Evolutionary conservation across 331 rosid species (phyloP), one percentile per base, ranked within the genome.

Genomic region (Quercus lobata): DNA sequence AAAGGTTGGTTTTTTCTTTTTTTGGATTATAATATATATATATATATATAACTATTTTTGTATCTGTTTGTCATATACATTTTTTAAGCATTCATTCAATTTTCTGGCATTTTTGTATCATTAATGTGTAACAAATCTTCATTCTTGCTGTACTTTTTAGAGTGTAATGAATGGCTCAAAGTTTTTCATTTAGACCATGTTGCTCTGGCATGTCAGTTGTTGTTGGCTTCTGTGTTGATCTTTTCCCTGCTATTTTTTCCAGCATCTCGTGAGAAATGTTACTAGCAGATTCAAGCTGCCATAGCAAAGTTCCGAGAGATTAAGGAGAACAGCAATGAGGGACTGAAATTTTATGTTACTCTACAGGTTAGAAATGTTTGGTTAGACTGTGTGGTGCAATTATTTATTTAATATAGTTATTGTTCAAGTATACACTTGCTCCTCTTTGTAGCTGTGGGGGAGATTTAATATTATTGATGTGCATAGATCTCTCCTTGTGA

Each of bases 241-340:
- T 29, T 71, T 83, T 80, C 34, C 66, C 77, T 78, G 72, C 71
- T 57, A 69, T 74, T 44, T 84, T 72, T 84, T 72, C 71, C 87
- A 93, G 99, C 91, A 52, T 95, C 98, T 16, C 97, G 97, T 60
- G 97, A 90, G 88, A 95, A 89, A 82, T 89, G 91, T 87, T 91
- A 93, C 89, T 91, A 93, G 91, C 99, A 95, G 86, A 90, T 95
- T 88, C 97, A 95, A 86, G 96, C 96, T 83, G 93, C 97, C 66
- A 86, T 95, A 74, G 93, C 96, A 9, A 95, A 91, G 84, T 95
- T 81, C 80, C 89, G 90, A 35, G 99, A 95, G 79, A 90, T 95
- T 58, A 95, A 95, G 88, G 99, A 95, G 76, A 93, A 93, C 85
- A 86, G 91, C 83, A 95, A 91, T 58, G 98, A 95, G 84, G 99